Conservation (phyloP, 768 basidiomycete species). For the Lenzites betulinus region DNA sequence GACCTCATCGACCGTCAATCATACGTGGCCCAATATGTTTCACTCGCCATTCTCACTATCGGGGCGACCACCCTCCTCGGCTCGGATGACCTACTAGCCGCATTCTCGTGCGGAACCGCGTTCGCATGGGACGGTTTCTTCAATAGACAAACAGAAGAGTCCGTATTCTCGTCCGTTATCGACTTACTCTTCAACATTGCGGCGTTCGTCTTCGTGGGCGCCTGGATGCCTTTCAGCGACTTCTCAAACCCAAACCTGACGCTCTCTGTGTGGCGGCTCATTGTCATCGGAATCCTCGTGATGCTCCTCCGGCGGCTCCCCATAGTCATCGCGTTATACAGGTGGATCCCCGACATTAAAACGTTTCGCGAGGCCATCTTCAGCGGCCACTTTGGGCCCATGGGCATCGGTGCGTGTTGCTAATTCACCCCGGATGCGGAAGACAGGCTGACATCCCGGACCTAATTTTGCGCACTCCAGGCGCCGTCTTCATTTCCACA, state of each 20-base stretch:
- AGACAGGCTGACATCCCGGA: not conserved
- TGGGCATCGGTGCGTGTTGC: conserved; percentile 61
- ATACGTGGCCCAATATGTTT: conserved; percentile 90
- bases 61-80: conserved; percentile 85
- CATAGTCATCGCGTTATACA: conserved; percentile 79
- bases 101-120: conserved; percentile 92
- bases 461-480: conserved; percentile 36
- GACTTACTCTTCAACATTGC: conserved; percentile 95
- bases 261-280: conserved; percentile 79
- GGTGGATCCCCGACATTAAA: conserved; percentile 95
- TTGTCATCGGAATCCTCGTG: conserved; percentile 83
- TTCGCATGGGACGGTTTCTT: conserved; percentile 98
- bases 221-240: conserved; percentile 91
- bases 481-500: conserved; percentile 92
- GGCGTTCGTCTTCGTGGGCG: conserved; percentile 94
- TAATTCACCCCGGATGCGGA: not conserved
- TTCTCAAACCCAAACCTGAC: conserved; percentile 70
- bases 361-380: conserved; percentile 93
- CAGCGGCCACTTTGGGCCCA: conserved; percentile 93
- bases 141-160: conserved; percentile 91
- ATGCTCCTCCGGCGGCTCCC: conserved; percentile 84
- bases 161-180: conserved; percentile 94
- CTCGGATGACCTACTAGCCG: conserved; percentile 91
- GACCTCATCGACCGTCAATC: conserved; percentile 93
- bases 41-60: conserved; percentile 80